A percentile compares a stretch with the other conserved stretches of the same genome.
These are phyloP conservation scores for Lipomyces yarrowii DNA, from an alignment of 1,139 yeast species.

Conservation along the genomic window DNA sequence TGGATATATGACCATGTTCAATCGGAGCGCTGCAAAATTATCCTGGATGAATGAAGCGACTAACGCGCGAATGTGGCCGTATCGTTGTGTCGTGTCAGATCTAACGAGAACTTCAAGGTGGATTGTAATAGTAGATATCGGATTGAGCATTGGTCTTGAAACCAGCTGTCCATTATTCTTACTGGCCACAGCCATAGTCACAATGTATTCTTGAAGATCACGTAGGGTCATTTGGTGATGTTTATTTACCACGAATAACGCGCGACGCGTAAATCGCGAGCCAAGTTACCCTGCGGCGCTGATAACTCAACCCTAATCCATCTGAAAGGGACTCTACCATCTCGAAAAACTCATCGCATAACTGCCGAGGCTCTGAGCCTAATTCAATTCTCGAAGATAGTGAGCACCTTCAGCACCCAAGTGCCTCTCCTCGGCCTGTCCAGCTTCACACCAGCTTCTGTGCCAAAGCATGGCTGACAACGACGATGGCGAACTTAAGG, in stretches of 20 bases:
- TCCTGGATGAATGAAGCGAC: conserved; percentile 28
- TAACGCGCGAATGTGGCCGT: conserved; percentile 13
- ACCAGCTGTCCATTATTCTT: neutral
- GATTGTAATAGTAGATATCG: neutral
- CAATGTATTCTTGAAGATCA: neutral
- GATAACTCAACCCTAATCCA: too few species aligned
- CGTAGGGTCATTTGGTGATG: neutral
- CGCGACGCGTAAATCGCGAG: neutral
- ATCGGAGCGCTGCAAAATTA: conserved; percentile 29
- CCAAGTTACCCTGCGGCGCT: too few species aligned
- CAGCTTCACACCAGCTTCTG: neutral
- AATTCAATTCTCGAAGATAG: neutral
- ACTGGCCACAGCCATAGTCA: neutral
- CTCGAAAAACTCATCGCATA: too few species aligned
- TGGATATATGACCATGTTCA: conserved; percentile 20
- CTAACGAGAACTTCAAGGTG: conserved; percentile 23
- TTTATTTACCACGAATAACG: neutral
- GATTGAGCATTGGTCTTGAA: neutral
- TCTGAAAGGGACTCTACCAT: too few species aligned
- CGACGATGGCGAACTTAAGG: neutral
- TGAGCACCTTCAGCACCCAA: neutral
- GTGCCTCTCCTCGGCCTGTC: neutral
- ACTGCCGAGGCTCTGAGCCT: neutral
- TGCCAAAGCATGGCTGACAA: neutral
- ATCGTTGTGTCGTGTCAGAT: conserved; percentile 10